Evolutionary conservation across 225 moss, liverwort and hornwort species (phyloP).

Genomic region (Polytrichum commune): DNA sequence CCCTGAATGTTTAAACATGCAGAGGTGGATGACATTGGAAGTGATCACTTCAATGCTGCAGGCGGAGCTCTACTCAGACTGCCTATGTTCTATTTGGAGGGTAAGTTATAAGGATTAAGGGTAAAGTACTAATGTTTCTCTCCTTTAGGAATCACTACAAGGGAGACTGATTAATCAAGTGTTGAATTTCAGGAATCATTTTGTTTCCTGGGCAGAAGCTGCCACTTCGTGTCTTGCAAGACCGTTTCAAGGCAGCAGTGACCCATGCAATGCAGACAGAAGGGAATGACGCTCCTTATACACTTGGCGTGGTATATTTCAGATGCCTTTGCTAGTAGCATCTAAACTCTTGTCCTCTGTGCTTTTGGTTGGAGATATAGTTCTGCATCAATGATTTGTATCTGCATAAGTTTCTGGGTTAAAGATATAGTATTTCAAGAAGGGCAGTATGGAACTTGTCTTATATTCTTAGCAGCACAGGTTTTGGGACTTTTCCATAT

Average conservation of each 20-base stretch:
- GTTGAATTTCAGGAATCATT: conserved; percentile 68
- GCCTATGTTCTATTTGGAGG: conserved; percentile 98
- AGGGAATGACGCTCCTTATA: conserved; percentile 71
- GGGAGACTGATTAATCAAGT: background rate
- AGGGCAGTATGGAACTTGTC: too few species aligned
- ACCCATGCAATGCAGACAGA: conserved; percentile 68
- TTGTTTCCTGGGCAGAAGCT: conserved; percentile 88
- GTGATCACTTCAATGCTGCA: conserved; percentile 50
- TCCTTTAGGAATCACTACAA: too few species aligned
- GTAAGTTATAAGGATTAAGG: conserved; percentile 24
- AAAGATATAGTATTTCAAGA: too few species aligned
- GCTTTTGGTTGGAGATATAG: background rate
- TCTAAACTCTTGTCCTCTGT: background rate
- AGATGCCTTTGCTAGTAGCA: background rate
- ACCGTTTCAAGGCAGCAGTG: conserved; percentile 90
- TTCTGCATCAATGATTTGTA: background rate
- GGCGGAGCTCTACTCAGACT: conserved; percentile 77
- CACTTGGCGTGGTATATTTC: conserved; percentile 75
- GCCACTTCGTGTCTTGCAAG: conserved; percentile 88
- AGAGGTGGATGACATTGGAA: conserved; percentile 83
- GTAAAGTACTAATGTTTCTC: too few species aligned
- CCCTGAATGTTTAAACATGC: conserved; percentile 15
- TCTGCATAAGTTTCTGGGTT: background rate
- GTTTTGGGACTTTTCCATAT: too few species aligned
- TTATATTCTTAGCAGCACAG: too few species aligned